These are phyloP conservation scores for Sporisorium scitamineum DNA, from an alignment of 1,284 basidiomycete genomes.

Conservation along the genomic window DNA sequence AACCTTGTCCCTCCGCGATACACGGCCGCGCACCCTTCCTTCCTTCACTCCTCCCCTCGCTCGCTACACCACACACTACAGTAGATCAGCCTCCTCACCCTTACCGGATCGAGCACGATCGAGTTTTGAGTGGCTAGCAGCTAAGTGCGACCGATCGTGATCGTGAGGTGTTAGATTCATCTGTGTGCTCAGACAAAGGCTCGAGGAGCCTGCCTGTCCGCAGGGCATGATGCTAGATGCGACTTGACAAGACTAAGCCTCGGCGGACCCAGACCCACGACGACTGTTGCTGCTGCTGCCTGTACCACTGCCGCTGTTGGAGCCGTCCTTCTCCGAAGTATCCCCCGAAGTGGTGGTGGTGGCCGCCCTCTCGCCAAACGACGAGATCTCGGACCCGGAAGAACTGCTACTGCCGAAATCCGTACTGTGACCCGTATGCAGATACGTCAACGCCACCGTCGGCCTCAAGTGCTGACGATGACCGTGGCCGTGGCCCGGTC, in stretches of 20 bases:
- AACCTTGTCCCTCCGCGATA: too few relatives aligned
- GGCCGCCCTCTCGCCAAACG: conserved; percentile 31
- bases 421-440: conserved; percentile 38
- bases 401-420: conserved; percentile 45
- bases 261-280: conserved; percentile 40
- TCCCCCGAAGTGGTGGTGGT: conserved; percentile 48
- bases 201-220: too few relatives aligned
- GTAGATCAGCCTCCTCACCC: too few relatives aligned
- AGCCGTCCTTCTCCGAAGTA: conserved; percentile 54
- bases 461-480: conserved; percentile 54
- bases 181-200: too few relatives aligned
- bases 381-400: conserved; percentile 39
- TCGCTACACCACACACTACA: too few relatives aligned
- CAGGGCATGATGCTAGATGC: not conserved
- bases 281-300: conserved; percentile 41
- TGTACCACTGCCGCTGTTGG: conserved; percentile 26
- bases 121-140: too few relatives aligned
- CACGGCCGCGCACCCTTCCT: too few relatives aligned
- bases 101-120: too few relatives aligned
- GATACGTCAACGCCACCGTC: conserved; percentile 31
- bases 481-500: conserved; percentile 51
- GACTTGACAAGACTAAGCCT: conserved; percentile 9
- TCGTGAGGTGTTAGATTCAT: too few relatives aligned
- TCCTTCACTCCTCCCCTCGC: not conserved
- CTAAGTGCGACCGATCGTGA: too few relatives aligned